Percentiles rank a stretch among this genome's conserved stretches.
Conservation (phyloP, 2,329 filamentous ascomycete genomes). For the Leptographium lundbergii region DNA sequence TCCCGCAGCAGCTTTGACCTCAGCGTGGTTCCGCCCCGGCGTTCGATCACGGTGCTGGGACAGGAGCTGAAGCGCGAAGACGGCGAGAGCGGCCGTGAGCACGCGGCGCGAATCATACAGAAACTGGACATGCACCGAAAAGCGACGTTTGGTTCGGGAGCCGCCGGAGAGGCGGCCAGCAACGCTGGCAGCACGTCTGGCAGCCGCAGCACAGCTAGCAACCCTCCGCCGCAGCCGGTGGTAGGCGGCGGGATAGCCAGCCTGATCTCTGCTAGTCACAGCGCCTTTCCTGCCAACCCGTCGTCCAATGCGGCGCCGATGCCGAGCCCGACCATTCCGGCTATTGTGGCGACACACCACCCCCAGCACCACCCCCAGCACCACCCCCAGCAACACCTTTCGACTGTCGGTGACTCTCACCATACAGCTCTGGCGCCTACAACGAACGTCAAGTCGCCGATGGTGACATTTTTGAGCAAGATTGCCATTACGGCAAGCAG, state of each 20-base stretch:
- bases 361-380: constrained; percentile 20
- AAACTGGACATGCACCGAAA: constrained; percentile 85
- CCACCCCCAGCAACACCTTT: constrained; percentile 19
- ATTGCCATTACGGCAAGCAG: constrained; percentile 70
- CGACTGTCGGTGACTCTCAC: constrained; percentile 21
- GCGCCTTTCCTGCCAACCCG: constrained; percentile 53
- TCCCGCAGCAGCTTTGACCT: constrained; percentile 62
- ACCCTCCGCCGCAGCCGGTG: constrained; percentile 18
- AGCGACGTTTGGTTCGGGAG: constrained; percentile 34
- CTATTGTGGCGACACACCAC: constrained; percentile 15
- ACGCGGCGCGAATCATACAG: constrained; percentile 80
- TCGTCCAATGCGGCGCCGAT: constrained; percentile 8
- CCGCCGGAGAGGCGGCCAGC: neutral
- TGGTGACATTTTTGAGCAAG: constrained; percentile 75
- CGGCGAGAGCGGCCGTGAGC: constrained; percentile 63
- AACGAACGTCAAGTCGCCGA: constrained; percentile 72
- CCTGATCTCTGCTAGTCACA: constrained; percentile 75
- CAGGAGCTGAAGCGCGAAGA: constrained; percentile 48
- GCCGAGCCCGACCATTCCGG: neutral
- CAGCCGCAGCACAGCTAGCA: constrained; percentile 16
- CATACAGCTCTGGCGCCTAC: constrained; percentile 53
- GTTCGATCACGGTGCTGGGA: constrained; percentile 40
- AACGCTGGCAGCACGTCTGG: neutral
- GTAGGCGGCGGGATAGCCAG: constrained; percentile 61
- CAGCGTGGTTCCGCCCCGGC: constrained; percentile 30